Conservation (phyloP, 768 basidiomycete species). For the Nevesoporus exiguus region DNA sequence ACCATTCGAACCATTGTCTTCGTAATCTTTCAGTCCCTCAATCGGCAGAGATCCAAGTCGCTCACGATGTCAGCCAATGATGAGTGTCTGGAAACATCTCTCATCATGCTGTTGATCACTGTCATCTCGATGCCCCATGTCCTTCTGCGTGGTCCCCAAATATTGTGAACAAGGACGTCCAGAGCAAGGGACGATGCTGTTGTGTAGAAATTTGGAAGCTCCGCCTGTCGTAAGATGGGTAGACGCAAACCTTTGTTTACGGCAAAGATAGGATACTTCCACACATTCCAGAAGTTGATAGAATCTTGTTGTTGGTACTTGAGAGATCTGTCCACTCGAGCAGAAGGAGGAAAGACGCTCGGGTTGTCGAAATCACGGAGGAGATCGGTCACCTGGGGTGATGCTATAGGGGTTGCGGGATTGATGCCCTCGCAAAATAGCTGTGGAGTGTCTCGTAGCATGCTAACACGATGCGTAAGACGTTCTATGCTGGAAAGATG, state of each 20-base stretch:
- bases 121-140: conserved; percentile 97
- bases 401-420: conserved; percentile 13
- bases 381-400: conserved; percentile 23
- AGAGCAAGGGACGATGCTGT: conserved; percentile 41
- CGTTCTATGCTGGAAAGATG: background rate
- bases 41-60: background rate
- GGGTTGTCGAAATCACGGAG: conserved; percentile 60
- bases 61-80: conserved; percentile 80
- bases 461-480: conserved; percentile 2
- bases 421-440: conserved; percentile 14
- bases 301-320: conserved; percentile 54
- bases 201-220: background rate
- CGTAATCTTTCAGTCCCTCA: no score
- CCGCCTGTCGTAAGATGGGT: background rate
- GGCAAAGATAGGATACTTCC: conserved; percentile 67
- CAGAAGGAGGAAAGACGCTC: conserved; percentile 67
- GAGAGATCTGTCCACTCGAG: conserved; percentile 67
- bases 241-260: conserved; percentile 56
- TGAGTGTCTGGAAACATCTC: conserved; percentile 78
- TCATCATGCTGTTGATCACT: conserved; percentile 77
- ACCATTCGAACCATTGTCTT: conserved; percentile 52
- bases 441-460: conserved; percentile 26
- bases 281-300: conserved; percentile 63
- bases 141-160: conserved; percentile 85
- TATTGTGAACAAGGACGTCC: conserved; percentile 73